A percentile compares a stretch with the other conserved stretches of the same genome.
Evolutionary conservation across 2,329 filamentous ascomycete species (phyloP).

Genomic region (Hirsutella thompsonii): DNA sequence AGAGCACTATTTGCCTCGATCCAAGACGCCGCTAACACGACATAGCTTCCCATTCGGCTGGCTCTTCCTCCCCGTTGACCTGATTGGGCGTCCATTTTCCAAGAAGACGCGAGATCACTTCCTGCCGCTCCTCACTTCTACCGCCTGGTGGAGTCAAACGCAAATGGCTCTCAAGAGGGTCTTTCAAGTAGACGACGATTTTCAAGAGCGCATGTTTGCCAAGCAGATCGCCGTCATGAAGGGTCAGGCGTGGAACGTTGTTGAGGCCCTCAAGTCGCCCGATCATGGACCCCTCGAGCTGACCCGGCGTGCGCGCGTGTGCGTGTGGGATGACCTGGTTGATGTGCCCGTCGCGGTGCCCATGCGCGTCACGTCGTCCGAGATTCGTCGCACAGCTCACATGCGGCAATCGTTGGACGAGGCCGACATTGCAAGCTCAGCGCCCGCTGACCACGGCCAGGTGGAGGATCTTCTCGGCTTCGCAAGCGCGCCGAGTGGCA

Average conservation of each 20-base stretch:
- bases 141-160: slow-evolving; percentile 93
- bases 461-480: slow-evolving; percentile 60
- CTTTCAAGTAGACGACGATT: slow-evolving; percentile 87
- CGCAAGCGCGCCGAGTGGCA: slow-evolving; percentile 45
- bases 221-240: slow-evolving; percentile 98
- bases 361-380: slow-evolving; percentile 72
- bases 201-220: slow-evolving; percentile 98
- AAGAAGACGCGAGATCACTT: slow-evolving; percentile 90
- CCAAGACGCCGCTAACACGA: neutral
- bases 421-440: slow-evolving; percentile 63
- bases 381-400: slow-evolving; percentile 57
- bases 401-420: slow-evolving; percentile 49
- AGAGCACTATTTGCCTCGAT: neutral
- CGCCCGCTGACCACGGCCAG: slow-evolving; percentile 16
- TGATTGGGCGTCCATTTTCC: slow-evolving; percentile 93
- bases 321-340: slow-evolving; percentile 95
- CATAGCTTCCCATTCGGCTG: slow-evolving; percentile 86
- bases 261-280: slow-evolving; percentile 84
- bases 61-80: slow-evolving; percentile 91
- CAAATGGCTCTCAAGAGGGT: slow-evolving; percentile 74
- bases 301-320: slow-evolving; percentile 79
- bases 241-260: slow-evolving; percentile 97
- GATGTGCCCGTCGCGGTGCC: slow-evolving; percentile 92
- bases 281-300: slow-evolving; percentile 92
- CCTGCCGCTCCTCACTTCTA: slow-evolving; percentile 86